Conservation (phyloP, 208 protist species). For the Naegleria fowleri region DNA sequence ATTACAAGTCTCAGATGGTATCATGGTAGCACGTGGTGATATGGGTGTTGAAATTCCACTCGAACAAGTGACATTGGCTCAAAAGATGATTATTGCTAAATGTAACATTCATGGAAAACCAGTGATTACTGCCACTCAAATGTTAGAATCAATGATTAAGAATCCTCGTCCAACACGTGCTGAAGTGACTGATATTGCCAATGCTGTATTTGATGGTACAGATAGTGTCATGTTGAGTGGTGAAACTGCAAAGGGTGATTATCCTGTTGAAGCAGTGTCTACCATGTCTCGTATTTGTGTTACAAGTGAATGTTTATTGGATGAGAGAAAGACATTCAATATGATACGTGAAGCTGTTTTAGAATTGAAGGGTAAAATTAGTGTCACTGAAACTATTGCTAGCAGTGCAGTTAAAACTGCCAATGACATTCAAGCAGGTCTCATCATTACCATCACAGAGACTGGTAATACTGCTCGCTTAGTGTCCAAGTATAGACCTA, state of each 20-base stretch:
- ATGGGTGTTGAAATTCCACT: slow-evolving; percentile 55
- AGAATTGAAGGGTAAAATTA: neutral
- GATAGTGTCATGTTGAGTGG: slow-evolving; percentile 98
- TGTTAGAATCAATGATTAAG: slow-evolving; percentile 92
- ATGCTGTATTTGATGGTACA: slow-evolving; percentile 95
- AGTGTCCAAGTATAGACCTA: slow-evolving; percentile 90
- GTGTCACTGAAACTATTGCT: slow-evolving; percentile 77
- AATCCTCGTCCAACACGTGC: slow-evolving; percentile 96
- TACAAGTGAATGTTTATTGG: slow-evolving; percentile 42
- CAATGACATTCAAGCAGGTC: slow-evolving; percentile 74
- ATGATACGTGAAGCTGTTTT: neutral
- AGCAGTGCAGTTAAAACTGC: slow-evolving; percentile 84
- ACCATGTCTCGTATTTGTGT: slow-evolving; percentile 84
- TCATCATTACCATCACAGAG: slow-evolving; percentile 83
- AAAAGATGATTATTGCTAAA: slow-evolving; percentile 98
- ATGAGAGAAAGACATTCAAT: neutral
- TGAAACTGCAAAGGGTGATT: slow-evolving; percentile 95
- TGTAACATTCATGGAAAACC: slow-evolving; percentile 95
- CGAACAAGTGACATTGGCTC: slow-evolving; percentile 38
- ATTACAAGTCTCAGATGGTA: slow-evolving; percentile 87
- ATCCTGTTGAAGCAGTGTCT: slow-evolving; percentile 86
- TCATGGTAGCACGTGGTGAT: slow-evolving; percentile 94
- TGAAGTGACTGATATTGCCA: slow-evolving; percentile 93
- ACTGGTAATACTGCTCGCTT: slow-evolving; percentile 80
- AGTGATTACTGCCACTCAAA: slow-evolving; percentile 97